A percentile compares a stretch with the other conserved stretches of the same genome.
These are phyloP conservation scores for Ophiosphaerella herpotricha DNA, from an alignment of 2,329 filamentous ascomycete genomes.

Conservation along the genomic window DNA sequence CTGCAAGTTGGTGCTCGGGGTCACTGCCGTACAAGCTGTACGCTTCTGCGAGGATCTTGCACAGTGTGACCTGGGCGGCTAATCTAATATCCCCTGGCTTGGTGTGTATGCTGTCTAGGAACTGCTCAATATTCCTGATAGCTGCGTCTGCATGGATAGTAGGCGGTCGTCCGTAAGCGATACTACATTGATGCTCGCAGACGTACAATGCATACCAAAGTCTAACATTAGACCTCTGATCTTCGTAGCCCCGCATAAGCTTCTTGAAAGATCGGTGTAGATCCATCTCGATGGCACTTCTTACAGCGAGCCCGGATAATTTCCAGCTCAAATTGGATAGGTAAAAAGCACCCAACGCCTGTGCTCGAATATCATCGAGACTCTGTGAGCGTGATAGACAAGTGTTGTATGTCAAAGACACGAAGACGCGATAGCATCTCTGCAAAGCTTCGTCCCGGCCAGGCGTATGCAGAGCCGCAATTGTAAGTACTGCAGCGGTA, in stretches of 20 bases:
- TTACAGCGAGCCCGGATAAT: conserved; percentile 45
- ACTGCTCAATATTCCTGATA: conserved; percentile 44
- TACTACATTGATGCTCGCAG: conserved; percentile 48
- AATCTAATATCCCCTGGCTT: conserved; percentile 38
- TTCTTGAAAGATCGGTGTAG: conserved; percentile 46
- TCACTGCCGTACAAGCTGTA: conserved; percentile 41
- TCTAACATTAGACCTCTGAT: conserved; percentile 43
- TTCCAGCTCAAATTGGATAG: conserved; percentile 49
- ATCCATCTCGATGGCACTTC: conserved; percentile 48
- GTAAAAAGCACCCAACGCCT: conserved; percentile 49
- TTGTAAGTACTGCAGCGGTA: conserved; percentile 36
- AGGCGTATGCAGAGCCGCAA: conserved; percentile 37
- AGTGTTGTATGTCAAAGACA: conserved; percentile 38
- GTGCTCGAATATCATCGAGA: conserved; percentile 46
- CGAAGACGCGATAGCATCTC: conserved; percentile 40
- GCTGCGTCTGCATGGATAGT: conserved; percentile 46
- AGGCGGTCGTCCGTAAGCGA: conserved; percentile 49
- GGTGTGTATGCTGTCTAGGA: conserved; percentile 33
- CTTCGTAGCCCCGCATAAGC: conserved; percentile 39
- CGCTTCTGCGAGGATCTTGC: conserved; percentile 41
- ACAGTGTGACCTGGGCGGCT: conserved; percentile 37
- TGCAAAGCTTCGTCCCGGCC: conserved; percentile 33
- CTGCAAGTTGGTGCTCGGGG: conserved; percentile 43
- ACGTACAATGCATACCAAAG: conserved; percentile 49
- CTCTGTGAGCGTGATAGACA: conserved; percentile 43